These are phyloP conservation scores for Pseudogymnoascus sp. DNA, from an alignment of 2,329 filamentous ascomycete genomes.

Conservation along the genomic window DNA sequence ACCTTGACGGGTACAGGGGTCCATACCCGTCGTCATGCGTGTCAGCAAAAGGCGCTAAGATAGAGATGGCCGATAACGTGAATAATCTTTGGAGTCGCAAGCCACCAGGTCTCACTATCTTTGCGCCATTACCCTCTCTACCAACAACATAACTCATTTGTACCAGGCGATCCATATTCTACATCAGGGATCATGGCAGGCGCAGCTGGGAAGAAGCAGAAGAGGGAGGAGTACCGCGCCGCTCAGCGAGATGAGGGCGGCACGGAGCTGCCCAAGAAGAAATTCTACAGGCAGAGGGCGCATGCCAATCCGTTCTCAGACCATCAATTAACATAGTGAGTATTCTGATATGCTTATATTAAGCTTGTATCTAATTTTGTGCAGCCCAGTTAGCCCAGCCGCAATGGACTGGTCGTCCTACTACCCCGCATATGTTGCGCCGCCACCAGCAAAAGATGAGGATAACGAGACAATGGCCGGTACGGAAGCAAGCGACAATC, in stretches of 20 bases:
- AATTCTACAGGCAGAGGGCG: slow-evolving; percentile 90
- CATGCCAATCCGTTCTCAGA: slow-evolving; percentile 98
- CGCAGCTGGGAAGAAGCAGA: slow-evolving; percentile 49
- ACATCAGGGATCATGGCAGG: slow-evolving; percentile 30
- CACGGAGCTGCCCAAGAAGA: slow-evolving; percentile 69
- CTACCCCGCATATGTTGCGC: slow-evolving; percentile 63
- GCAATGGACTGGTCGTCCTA: slow-evolving; percentile 87
- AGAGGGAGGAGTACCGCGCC: slow-evolving; percentile 57
- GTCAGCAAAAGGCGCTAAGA: slow-evolving; percentile 4
- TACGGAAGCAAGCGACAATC: slow-evolving; percentile 14
- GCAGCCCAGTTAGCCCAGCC: slow-evolving; percentile 66
- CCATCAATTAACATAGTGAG: slow-evolving; percentile 80
- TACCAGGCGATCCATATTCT: neutral
- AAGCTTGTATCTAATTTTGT: slow-evolving; percentile 11
- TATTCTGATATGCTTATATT: slow-evolving; percentile 15
- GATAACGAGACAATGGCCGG: slow-evolving; percentile 20
- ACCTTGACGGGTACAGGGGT: slow-evolving; percentile 7
- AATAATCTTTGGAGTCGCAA: slow-evolving; percentile 4
- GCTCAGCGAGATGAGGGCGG: slow-evolving; percentile 40
- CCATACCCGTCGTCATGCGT: slow-evolving; percentile 4
- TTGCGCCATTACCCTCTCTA: neutral
- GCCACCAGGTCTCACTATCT: neutral
- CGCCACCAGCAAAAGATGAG: slow-evolving; percentile 28
- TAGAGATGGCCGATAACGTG: slow-evolving; percentile 6
- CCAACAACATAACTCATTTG: neutral